These are phyloP conservation scores for Russula abietina DNA, from an alignment of 768 basidiomycete species.

Conservation along the genomic window DNA sequence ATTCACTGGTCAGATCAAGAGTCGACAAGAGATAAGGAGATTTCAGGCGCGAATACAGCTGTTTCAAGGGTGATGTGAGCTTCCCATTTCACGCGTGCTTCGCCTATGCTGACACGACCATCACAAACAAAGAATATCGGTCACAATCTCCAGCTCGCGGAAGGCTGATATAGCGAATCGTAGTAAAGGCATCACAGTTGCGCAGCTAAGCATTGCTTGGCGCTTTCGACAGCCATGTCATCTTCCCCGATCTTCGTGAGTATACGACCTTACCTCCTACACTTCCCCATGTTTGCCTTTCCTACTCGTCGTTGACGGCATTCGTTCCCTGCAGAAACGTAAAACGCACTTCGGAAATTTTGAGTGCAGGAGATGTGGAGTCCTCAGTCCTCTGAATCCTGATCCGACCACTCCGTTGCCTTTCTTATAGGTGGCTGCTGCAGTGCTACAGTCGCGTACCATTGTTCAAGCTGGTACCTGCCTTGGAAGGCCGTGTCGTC, in stretches of 20 bases:
- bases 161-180: constrained; percentile 37
- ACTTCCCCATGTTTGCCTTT: constrained; percentile 1
- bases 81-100: not conserved
- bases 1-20: constrained; percentile 46
- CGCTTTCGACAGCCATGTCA: constrained; percentile 34
- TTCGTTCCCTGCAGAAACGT: constrained; percentile 29
- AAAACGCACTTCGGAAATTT: constrained; percentile 40
- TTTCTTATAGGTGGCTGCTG: too few species aligned
- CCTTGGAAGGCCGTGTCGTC: too few species aligned
- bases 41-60: constrained; percentile 31
- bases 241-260: constrained; percentile 45
- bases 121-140: constrained; percentile 34
- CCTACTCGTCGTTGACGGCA: too few species aligned
- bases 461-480: too few species aligned
- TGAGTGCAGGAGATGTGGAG: constrained; percentile 36
- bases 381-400: too few species aligned
- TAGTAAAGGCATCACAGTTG: constrained; percentile 39
- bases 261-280: not conserved
- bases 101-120: not conserved
- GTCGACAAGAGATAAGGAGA: constrained; percentile 35
- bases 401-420: too few species aligned
- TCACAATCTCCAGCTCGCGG: constrained; percentile 39
- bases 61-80: constrained; percentile 36
- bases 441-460: too few species aligned
- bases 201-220: constrained; percentile 37